phyloP scores from a whole-genome alignment of 2,329 filamentous ascomycete genomes.

The Bimuria novae-zelandiae region DNA sequence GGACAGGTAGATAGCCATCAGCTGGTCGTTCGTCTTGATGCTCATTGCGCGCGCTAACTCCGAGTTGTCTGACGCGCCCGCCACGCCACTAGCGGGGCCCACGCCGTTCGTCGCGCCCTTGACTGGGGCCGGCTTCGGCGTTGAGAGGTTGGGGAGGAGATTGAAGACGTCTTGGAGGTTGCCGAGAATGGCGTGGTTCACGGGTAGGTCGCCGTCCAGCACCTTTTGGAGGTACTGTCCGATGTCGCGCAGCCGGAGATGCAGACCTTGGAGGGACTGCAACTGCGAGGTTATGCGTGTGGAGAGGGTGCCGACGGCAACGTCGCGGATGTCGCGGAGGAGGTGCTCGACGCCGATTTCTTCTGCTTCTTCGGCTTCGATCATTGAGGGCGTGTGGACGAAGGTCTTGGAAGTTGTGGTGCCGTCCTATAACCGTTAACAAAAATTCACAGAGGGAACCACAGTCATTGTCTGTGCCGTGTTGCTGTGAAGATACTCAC shows the following conservation, averaged over 20 bases:
- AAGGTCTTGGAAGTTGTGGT: constrained; percentile 97
- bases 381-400: constrained; percentile 96
- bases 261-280: constrained; percentile 93
- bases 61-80: constrained; percentile 64
- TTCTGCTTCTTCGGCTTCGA: constrained; percentile 98
- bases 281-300: constrained; percentile 97
- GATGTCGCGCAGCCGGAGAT: constrained; percentile 92
- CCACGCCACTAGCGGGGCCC: constrained; percentile 56
- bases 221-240: constrained; percentile 96
- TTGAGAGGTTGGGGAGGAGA: constrained; percentile 91
- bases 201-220: constrained; percentile 85
- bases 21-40: constrained; percentile 98
- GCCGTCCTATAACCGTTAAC: constrained; percentile 69
- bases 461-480: not conserved
- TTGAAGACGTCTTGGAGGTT: constrained; percentile 99
- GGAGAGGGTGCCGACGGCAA: constrained; percentile 93
- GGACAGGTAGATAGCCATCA: constrained; percentile 97
- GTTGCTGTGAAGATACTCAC: constrained; percentile 58
- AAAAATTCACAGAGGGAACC: not conserved
- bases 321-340: constrained; percentile 95
- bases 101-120: constrained; percentile 50
- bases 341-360: constrained; percentile 99
- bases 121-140: constrained; percentile 67
- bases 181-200: constrained; percentile 96
- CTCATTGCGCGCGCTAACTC: constrained; percentile 97